A percentile compares a stretch with the other conserved stretches of the same genome.
phyloP scores from a whole-genome alignment of 768 basidiomycete genomes.

The Tremella yokohamensis region DNA sequence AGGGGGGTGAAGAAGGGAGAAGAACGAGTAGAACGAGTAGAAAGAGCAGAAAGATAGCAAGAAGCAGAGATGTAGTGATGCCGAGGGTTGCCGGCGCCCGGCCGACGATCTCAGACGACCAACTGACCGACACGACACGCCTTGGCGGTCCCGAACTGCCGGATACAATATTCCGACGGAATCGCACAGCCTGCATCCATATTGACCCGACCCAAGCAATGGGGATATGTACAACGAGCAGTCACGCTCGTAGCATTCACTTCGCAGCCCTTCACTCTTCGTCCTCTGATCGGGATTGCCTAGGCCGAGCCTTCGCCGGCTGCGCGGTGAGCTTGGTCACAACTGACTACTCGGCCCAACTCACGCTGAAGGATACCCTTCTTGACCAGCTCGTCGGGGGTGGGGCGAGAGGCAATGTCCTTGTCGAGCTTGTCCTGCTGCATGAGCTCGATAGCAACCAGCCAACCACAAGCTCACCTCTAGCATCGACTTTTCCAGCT shows the following conservation, averaged over 20 bases:
- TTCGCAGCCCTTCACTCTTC: too few relatives aligned
- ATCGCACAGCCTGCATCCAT: too few relatives aligned
- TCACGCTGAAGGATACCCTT: conserved; percentile 61
- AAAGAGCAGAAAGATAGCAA: too few relatives aligned
- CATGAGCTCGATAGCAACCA: not conserved
- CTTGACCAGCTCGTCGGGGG: conserved; percentile 63
- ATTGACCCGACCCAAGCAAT: not conserved
- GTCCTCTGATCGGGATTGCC: too few relatives aligned
- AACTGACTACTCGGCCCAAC: conserved; percentile 11
- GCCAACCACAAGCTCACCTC: conserved; percentile 54
- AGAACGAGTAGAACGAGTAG: too few relatives aligned
- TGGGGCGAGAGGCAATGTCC: conserved; percentile 60
- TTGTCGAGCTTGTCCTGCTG: conserved; percentile 64
- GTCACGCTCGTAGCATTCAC: too few relatives aligned
- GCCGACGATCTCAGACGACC: too few relatives aligned
- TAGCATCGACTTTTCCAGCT: conserved; percentile 62
- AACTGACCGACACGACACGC: too few relatives aligned
- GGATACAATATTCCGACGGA: not conserved
- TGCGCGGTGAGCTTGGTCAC: not conserved
- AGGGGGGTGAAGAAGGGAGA: too few relatives aligned
- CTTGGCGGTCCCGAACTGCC: not conserved
- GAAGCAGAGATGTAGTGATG: too few relatives aligned
- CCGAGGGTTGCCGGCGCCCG: too few relatives aligned
- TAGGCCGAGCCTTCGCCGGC: not conserved
- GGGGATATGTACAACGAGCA: not conserved